Evolutionary conservation across 2,329 filamentous ascomycete species (phyloP), one percentile per base, ranked within the genome.

Genomic region (Aaosphaeria pasadenensis): DNA sequence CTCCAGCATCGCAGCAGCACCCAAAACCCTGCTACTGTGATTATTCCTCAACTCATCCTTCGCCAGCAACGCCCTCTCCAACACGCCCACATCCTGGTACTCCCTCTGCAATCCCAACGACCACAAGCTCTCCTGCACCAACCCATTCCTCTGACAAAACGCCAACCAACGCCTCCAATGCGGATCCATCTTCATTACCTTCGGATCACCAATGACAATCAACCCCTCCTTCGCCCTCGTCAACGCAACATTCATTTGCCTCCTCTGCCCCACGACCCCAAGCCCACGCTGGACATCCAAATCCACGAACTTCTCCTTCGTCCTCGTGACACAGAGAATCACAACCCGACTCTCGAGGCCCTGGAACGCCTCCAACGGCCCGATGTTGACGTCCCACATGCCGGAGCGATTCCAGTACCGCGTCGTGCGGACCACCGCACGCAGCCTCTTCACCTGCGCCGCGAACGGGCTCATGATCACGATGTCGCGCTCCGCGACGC

Each of bases 301-400:
- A 1, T 57, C 59, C 9, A 74, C 35, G 30, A 72, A 72, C 7
- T 59, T 51, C 13, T 46, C 47, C 17, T 70, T 44, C 4, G 66
- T 60, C 7, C 74, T 55, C 38, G 74, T 76, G 2, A 73, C 76
- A 50, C 73, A 76, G 5, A 77, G 55, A 42, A 76, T 72, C 11
- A 76, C 68, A 30, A 74, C 67, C 7, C 71, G 61, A 39, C 64
- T 70, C 53, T 77, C 74, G 5, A 75, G 59, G 0, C 74, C 74
- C 50, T 76, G 74, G 43, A 75, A 76, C 17, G 72, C 74, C 48
- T 76, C 74, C 32, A 75, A 56, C 2, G 74, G 74, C 2, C 74
- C 74, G 39, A 76, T 72, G 44, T 75, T 75, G 6, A 76, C 64
- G 29, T 65, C 59, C 55, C 66, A 64, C 6, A 73, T 52, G 5